These are phyloP conservation scores for Asterophora parasitica DNA, from an alignment of 768 basidiomycete genomes.

Conservation along the genomic window DNA sequence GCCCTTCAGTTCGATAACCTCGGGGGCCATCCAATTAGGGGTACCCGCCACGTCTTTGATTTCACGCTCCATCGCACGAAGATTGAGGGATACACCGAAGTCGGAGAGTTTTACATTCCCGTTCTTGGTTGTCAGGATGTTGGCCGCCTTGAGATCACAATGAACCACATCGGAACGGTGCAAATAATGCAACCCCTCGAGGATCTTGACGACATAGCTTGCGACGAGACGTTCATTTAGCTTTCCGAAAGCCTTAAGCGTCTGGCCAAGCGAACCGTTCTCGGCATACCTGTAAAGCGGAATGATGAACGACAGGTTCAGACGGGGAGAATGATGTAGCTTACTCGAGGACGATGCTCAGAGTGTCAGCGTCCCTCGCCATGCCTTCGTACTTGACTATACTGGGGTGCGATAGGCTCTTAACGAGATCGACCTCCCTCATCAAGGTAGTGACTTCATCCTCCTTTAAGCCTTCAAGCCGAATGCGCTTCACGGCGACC, in stretches of 20 bases:
- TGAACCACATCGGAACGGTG: slow-evolving; percentile 90
- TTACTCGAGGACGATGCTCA: slow-evolving; percentile 94
- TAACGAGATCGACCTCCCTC: slow-evolving; percentile 91
- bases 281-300: slow-evolving; percentile 74
- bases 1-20: slow-evolving; percentile 93
- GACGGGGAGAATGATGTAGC: slow-evolving; percentile 26
- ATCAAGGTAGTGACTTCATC: slow-evolving; percentile 87
- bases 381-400: slow-evolving; percentile 98
- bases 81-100: slow-evolving; percentile 95
- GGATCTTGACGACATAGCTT: slow-evolving; percentile 91
- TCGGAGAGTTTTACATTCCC: slow-evolving; percentile 97
- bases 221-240: slow-evolving; percentile 91
- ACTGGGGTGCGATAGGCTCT: slow-evolving; percentile 86
- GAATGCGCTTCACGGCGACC: slow-evolving; percentile 98
- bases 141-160: slow-evolving; percentile 97
- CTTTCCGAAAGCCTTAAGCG: slow-evolving; percentile 88
- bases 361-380: slow-evolving; percentile 79
- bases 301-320: slow-evolving; percentile 5
- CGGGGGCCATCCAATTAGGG: slow-evolving; percentile 99
- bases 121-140: slow-evolving; percentile 97
- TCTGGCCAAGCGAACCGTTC: slow-evolving; percentile 92
- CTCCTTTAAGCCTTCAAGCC: slow-evolving; percentile 85
- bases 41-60: slow-evolving; percentile 89
- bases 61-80: slow-evolving; percentile 84
- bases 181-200: slow-evolving; percentile 92